Evolutionary conservation across 352 stramenopile genomes (phyloP).

Genomic region (Aphanomyces invadans): DNA sequence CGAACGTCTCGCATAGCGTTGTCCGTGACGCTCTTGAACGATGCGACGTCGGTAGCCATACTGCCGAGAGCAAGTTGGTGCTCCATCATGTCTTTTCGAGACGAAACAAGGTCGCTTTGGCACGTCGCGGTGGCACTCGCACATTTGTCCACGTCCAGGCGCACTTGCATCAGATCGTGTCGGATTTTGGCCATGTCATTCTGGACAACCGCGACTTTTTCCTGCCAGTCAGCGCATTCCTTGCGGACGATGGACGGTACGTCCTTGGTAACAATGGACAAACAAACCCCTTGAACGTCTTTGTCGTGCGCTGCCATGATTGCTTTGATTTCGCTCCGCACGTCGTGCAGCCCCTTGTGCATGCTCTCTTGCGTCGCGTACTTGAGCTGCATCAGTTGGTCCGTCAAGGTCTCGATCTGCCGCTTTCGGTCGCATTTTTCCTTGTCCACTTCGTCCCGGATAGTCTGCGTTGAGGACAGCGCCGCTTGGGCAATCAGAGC

Average conservation of each 20-base stretch:
- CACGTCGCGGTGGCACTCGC: not conserved
- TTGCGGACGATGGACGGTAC: not conserved
- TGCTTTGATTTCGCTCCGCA: constrained; percentile 31
- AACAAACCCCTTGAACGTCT: constrained; percentile 25
- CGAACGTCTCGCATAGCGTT: not conserved
- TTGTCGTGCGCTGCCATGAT: constrained; percentile 31
- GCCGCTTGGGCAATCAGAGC: not conserved
- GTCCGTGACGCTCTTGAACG: not conserved
- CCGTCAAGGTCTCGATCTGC: constrained; percentile 32
- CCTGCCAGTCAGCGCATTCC: not conserved
- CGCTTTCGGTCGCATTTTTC: constrained; percentile 48
- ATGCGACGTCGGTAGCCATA: not conserved
- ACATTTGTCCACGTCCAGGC: not conserved
- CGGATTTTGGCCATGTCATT: not conserved
- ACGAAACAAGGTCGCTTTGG: not conserved
- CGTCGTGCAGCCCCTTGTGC: constrained; percentile 36
- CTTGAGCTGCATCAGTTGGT: constrained; percentile 38
- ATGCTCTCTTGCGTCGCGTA: constrained; percentile 46
- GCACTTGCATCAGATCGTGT: not conserved
- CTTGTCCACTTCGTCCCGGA: constrained; percentile 27
- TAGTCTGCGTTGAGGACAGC: not conserved
- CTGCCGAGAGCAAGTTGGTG: not conserved
- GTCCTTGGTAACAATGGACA: not conserved
- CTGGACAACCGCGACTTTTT: not conserved
- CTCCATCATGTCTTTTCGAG: not conserved